These are phyloP conservation scores for Ramularia collo-cygni DNA, from an alignment of 2,329 filamentous ascomycete species.

Conservation along the genomic window DNA sequence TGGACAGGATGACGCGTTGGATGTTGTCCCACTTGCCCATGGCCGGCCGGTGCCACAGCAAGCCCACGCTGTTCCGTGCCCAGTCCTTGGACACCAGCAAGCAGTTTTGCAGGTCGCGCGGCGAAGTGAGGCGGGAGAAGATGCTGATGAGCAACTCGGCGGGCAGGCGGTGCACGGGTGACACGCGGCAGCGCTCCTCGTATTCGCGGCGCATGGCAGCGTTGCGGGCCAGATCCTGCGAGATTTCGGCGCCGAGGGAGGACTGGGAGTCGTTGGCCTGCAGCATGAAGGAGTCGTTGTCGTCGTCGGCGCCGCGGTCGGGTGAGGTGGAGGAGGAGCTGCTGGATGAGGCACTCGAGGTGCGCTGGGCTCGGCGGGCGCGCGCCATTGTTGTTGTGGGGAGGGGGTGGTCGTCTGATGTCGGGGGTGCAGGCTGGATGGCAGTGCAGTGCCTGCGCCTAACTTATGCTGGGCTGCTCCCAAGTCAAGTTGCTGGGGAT, in stretches of 20 bases:
- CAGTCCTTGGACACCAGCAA: slow-evolving; percentile 93
- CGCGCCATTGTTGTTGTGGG: slow-evolving; percentile 20
- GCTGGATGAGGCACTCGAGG: slow-evolving; percentile 31
- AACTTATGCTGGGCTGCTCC: too few species aligned
- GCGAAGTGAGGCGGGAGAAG: slow-evolving; percentile 73
- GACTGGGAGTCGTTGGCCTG: slow-evolving; percentile 86
- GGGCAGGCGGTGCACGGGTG: slow-evolving; percentile 78
- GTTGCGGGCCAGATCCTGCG: slow-evolving; percentile 53
- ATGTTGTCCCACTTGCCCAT: slow-evolving; percentile 84
- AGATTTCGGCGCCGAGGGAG: slow-evolving; percentile 69
- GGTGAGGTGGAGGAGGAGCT: slow-evolving; percentile 69
- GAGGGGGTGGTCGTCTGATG: not conserved
- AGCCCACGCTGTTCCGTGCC: slow-evolving; percentile 85
- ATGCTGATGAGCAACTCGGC: slow-evolving; percentile 92
- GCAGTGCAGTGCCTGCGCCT: too few species aligned
- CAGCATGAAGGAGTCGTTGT: slow-evolving; percentile 85
- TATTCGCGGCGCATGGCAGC: slow-evolving; percentile 49
- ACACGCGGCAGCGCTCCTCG: slow-evolving; percentile 60
- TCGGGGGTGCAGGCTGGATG: too few species aligned
- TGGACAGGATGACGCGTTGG: slow-evolving; percentile 69
- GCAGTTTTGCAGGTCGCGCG: slow-evolving; percentile 70
- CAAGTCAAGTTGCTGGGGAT: too few species aligned
- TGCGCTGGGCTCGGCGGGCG: slow-evolving; percentile 22
- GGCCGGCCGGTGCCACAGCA: slow-evolving; percentile 89
- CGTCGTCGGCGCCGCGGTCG: slow-evolving; percentile 71